Percentiles rank a stretch among this genome's conserved stretches.
Evolutionary conservation across 1,139 yeast genomes (phyloP).

Genomic region (Nadsonia commutata): DNA sequence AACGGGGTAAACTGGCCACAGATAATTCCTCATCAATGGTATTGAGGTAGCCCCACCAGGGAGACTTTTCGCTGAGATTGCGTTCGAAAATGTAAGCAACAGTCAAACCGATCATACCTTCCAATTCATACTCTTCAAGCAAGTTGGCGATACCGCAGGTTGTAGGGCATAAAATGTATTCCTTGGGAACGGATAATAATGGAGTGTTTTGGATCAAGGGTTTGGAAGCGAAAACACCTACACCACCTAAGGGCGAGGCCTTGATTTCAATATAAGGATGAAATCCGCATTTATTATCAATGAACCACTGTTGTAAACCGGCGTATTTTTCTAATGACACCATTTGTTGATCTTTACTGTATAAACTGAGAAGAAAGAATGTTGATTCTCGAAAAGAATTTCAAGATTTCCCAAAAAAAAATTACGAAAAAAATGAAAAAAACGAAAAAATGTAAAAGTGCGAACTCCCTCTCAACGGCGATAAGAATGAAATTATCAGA

Average conservation of each 20-base stretch:
- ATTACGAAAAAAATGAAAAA: too few relatives aligned
- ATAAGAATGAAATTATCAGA: too few relatives aligned
- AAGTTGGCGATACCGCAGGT: constrained; percentile 52
- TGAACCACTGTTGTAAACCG: constrained; percentile 8
- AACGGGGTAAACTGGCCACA: constrained; percentile 27
- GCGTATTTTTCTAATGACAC: background rate
- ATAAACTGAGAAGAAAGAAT: too few relatives aligned
- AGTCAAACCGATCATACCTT: constrained; percentile 54
- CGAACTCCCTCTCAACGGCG: too few relatives aligned
- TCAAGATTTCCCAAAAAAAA: too few relatives aligned
- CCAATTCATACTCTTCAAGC: constrained; percentile 41
- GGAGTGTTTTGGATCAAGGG: constrained; percentile 24
- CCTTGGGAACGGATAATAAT: constrained; percentile 20
- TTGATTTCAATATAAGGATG: constrained; percentile 20
- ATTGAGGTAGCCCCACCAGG: constrained; percentile 58
- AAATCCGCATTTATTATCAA: constrained; percentile 7
- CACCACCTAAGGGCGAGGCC: constrained; percentile 44
- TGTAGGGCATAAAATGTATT: constrained; percentile 19
- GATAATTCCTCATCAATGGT: constrained; percentile 31
- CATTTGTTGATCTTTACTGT: background rate
- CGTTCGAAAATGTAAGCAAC: constrained; percentile 61
- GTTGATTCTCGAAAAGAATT: too few relatives aligned
- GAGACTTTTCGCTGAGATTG: constrained; percentile 40
- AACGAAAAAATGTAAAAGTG: too few relatives aligned
- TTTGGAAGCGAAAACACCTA: constrained; percentile 53